Base-by-base conservation (phyloP, 176 grass and related monocot species). In the Otatea glauca region DNA sequence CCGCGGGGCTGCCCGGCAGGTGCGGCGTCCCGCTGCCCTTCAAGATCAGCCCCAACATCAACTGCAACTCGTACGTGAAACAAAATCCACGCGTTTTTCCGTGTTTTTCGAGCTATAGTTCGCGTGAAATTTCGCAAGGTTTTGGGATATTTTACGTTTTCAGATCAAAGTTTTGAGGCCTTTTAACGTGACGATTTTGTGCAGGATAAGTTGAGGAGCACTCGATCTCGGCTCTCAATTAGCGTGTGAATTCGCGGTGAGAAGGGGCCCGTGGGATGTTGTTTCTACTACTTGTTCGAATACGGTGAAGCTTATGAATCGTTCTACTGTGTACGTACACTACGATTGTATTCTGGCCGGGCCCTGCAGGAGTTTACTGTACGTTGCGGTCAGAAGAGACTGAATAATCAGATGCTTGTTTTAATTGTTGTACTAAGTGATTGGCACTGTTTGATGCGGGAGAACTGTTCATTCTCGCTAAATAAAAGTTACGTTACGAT, bases 11-110 rank as follows among this genome's bases (percentile, higher is more conserved):
- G 53, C 92, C 89, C 2, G 53, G 75, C 17, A 37, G 41, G 69
- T 89, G 89, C 69, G 62, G 69, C 62, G 77, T 94, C 68, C 14
- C 64, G n/a, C 27, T 91, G 82, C 86, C 86, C 4, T 94, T 48
- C 78, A 87, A 87, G 79, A 37, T 94, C 69, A 72, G 50, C 64
- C 83, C 89, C 64, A 84, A 87, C 68, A 69, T 88, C 29, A 72
- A 94, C 80, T 86, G 92, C 70, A 55, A 81, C 62, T 64, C 86
- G 86, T 93, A 85, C 65, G 86, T 48, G 10, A 18, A 16, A 17
- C 8, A 23, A 24, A 17, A 51, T 32, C 2, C 11, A 3, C n/a
- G 2, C 12, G 0, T 21, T 34, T 34, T 34, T 5, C 65, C 18
- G 9, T 35, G 1, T 43, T n/a, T n/a, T 17, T 68, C 3, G 9